A percentile compares a stretch with the other conserved stretches of the same genome.
phyloP scores from a whole-genome alignment of 805 yeast genomes.

The Candida yuanshanica region DNA sequence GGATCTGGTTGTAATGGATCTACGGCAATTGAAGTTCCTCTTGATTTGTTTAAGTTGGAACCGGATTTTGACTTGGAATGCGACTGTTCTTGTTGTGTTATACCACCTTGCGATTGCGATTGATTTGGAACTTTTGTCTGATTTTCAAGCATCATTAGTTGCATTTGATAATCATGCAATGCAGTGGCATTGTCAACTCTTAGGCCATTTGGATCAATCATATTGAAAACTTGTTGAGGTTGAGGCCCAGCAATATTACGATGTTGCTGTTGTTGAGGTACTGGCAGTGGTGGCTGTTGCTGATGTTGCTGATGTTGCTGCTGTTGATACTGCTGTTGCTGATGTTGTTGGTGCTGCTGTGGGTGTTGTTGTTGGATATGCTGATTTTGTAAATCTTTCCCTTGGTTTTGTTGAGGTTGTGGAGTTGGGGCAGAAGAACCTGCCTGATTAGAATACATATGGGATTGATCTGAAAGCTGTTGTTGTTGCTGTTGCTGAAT shows the following conservation, averaged over 20 bases:
- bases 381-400: no score
- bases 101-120: background rate
- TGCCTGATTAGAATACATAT: no score
- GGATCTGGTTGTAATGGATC: slow-evolving; percentile 26
- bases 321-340: slow-evolving; percentile 7
- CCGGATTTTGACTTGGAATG: background rate
- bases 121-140: slow-evolving; percentile 45
- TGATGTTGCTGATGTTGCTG: slow-evolving; percentile 6
- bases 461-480: no score
- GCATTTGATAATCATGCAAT: slow-evolving; percentile 76
- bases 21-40: slow-evolving; percentile 15
- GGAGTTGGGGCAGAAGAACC: no score
- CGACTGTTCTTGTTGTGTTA: slow-evolving; percentile 1
- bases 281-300: no score
- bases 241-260: slow-evolving; percentile 2
- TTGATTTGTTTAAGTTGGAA: slow-evolving; percentile 1
- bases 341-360: slow-evolving; percentile 1
- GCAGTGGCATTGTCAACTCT: slow-evolving; percentile 37
- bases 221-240: slow-evolving; percentile 1
- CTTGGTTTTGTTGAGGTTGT: no score
- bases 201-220: slow-evolving; percentile 10
- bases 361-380: background rate
- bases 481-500: background rate
- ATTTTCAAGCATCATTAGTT: slow-evolving; percentile 65
- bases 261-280: slow-evolving; percentile 9